Conservation (phyloP, 257 asterid species). For the Solanum chmielewskii region DNA sequence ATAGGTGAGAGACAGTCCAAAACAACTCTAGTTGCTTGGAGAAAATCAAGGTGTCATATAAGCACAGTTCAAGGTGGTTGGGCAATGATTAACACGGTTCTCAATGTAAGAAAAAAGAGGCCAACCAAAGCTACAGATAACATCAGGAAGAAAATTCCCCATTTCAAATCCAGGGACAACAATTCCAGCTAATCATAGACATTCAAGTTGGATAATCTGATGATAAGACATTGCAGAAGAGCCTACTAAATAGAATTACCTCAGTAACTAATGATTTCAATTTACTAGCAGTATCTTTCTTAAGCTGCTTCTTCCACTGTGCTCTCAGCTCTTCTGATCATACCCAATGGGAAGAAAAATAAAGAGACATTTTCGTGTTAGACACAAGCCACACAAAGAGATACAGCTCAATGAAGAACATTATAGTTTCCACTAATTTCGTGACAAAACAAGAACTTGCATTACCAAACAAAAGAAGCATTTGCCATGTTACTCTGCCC, state of each 20-base stretch:
- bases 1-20: not conserved
- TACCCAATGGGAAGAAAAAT: not conserved
- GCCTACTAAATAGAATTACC: conserved; percentile 22
- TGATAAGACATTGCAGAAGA: not conserved
- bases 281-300: conserved; percentile 76
- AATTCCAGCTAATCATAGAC: not conserved
- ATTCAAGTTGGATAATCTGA: not conserved
- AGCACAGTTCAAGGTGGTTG: not conserved
- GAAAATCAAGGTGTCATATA: not conserved
- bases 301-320: conserved; percentile 87
- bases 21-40: not conserved
- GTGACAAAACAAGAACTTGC: not conserved
- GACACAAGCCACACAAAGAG: not conserved
- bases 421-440: not conserved
- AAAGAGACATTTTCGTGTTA: not conserved
- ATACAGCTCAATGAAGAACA: not conserved
- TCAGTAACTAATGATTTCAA: conserved; percentile 80
- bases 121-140: not conserved
- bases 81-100: not conserved
- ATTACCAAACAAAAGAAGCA: not conserved
- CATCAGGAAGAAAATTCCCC: not conserved
- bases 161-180: not conserved
- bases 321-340: conserved; percentile 76
- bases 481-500: not conserved
- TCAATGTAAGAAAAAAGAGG: not conserved